A percentile compares a stretch with the other conserved stretches of the same genome.
phyloP scores from a whole-genome alignment of 352 stramenopile species.

The Phytophthora foliorum region DNA sequence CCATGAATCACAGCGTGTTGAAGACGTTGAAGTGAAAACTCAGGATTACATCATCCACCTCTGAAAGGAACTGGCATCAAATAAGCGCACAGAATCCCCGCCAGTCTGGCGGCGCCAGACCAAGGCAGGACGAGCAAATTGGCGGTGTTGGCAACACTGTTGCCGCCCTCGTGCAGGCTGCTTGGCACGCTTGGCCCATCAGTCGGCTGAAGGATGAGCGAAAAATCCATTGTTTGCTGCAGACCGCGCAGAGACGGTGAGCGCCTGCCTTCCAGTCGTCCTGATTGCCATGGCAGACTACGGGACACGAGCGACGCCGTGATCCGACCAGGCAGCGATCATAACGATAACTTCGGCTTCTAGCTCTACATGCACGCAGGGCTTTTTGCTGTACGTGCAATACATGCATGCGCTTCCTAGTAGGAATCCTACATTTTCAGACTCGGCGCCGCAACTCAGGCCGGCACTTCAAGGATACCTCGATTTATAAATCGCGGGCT shows the following conservation, averaged over 20 bases:
- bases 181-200: constrained; percentile 13
- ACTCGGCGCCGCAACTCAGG: not conserved
- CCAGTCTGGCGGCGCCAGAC: no score
- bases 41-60: no score
- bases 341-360: not conserved
- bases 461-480: constrained; percentile 1
- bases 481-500: not conserved
- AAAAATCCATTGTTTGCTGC: constrained; percentile 33
- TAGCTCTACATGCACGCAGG: not conserved
- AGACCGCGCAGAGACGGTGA: constrained; percentile 15
- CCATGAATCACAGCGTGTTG: no score
- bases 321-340: not conserved
- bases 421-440: no score
- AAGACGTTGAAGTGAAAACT: not conserved
- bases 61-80: constrained; percentile 10
- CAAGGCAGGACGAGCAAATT: not conserved
- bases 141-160: not conserved
- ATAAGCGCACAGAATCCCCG: not conserved
- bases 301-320: not conserved
- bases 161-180: not conserved
- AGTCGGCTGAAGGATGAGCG: constrained; percentile 21
- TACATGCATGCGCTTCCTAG: no score
- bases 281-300: not conserved
- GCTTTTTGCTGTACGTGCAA: no score
- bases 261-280: constrained; percentile 2